Evolutionary conservation across 2,329 filamentous ascomycete species (phyloP).

Genomic region (Penicillium frequentans): DNA sequence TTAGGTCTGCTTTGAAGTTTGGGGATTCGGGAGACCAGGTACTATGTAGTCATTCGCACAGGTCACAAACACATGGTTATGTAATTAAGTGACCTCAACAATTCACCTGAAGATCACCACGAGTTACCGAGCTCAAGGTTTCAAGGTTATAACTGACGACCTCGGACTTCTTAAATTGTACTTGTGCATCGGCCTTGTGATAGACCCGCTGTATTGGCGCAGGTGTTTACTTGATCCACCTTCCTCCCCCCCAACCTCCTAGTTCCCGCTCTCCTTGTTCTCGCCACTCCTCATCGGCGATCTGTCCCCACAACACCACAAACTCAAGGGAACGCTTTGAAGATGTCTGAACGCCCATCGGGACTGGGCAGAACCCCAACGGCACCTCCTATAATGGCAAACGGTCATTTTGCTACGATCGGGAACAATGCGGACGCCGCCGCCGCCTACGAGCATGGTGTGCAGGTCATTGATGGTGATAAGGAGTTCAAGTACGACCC

Average conservation of each 20-base stretch:
- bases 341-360: constrained; percentile 26
- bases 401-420: constrained; percentile 48
- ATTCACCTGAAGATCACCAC: too few relatives aligned
- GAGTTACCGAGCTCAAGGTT: background rate
- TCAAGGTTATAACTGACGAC: background rate
- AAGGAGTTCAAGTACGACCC: constrained; percentile 88
- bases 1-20: too few relatives aligned
- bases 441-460: constrained; percentile 76
- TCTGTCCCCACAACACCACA: constrained; percentile 18
- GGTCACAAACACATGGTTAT: too few relatives aligned
- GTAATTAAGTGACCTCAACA: too few relatives aligned
- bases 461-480: constrained; percentile 94
- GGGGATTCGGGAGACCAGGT: too few relatives aligned
- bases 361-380: constrained; percentile 31
- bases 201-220: background rate
- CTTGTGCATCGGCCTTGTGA: constrained; percentile 12
- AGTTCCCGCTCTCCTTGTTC: constrained; percentile 11
- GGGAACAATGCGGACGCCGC: constrained; percentile 37
- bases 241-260: constrained; percentile 13
- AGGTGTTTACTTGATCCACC: constrained; percentile 8
- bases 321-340: constrained; percentile 9
- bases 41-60: too few relatives aligned
- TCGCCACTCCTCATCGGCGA: constrained; percentile 16
- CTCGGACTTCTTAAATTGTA: constrained; percentile 11
- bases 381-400: constrained; percentile 41